Evolutionary conservation across 352 stramenopile species (phyloP).

Genomic region (Pythium grandisporangium): DNA sequence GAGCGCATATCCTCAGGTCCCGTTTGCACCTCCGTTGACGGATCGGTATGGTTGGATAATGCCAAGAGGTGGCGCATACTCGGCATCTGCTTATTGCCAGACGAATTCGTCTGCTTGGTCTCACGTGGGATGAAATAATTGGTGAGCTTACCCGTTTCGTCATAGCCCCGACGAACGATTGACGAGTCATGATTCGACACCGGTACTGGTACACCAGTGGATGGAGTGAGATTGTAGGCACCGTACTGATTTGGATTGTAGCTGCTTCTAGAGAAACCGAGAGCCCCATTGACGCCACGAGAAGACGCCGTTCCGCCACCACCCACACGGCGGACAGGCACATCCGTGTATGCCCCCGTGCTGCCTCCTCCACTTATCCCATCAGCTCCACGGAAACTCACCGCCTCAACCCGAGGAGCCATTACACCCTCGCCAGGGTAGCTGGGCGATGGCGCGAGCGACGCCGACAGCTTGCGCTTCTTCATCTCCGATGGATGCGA

Average conservation of each 20-base stretch:
- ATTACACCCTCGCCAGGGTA: slow-evolving; percentile 11
- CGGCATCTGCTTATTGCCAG: slow-evolving; percentile 19
- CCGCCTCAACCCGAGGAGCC: slow-evolving; percentile 19
- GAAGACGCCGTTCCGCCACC: too few species aligned
- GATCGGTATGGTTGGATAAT: slow-evolving; percentile 7
- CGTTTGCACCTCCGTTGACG: slow-evolving; percentile 13
- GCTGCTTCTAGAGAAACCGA: slow-evolving; percentile 29
- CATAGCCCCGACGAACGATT: slow-evolving; percentile 58
- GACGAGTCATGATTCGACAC: slow-evolving; percentile 12
- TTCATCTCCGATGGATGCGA: slow-evolving; percentile 32
- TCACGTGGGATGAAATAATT: slow-evolving; percentile 68
- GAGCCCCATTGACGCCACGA: slow-evolving; percentile 2
- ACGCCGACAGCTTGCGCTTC: slow-evolving; percentile 40
- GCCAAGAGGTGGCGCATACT: slow-evolving; percentile 45
- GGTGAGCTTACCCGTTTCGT: slow-evolving; percentile 69
- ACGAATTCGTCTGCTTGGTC: slow-evolving; percentile 10
- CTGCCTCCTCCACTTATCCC: too few species aligned
- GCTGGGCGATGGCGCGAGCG: background rate
- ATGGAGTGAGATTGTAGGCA: slow-evolving; percentile 42
- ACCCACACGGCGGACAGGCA: slow-evolving; percentile 31
- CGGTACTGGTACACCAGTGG: slow-evolving; percentile 29
- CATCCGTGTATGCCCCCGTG: slow-evolving; percentile 61
- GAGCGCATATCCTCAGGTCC: background rate
- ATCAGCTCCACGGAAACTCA: slow-evolving; percentile 28
- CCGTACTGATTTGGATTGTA: slow-evolving; percentile 68